Base-by-base conservation (phyloP, 768 basidiomycete species). In the button mushroom (Agaricus bisporus) region DNA sequence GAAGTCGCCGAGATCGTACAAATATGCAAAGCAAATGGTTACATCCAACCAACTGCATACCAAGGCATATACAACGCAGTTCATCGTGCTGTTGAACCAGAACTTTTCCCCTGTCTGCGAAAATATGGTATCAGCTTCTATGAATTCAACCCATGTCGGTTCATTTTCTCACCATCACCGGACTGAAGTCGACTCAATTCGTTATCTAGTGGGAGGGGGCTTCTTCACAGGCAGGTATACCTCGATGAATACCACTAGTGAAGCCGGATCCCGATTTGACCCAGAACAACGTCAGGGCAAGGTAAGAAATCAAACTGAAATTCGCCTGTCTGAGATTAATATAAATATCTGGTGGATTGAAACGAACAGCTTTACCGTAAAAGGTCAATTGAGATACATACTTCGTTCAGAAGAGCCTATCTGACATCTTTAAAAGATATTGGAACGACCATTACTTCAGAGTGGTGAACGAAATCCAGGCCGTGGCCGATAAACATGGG, bases 201-300 rank as follows among this genome's bases (percentile, higher is more conserved):
- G 17, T 60, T 64, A 64, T 29, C 25, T 52, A 82, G 79, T 84
- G 51, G 80, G 73, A 2, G 81, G 81, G 7, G 82, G 82, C 0
- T 75, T 82, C 55, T 78, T 83, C 56, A 80, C 82, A 0, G 81
- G 80, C 0, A 77, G 80, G 54, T 71, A 82, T 48, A 59, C 58
- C 8, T 72, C 71, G 0, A 49, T 67, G 7, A 67, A 75, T 5
- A 74, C 73, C 54, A 36, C 64, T 6, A 67, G 70, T 26, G 80
- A 82, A 55, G 55, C 70, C 18, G 81, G 82, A 15, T 78, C 78
- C 10, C 73, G 82, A n/a, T 85, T 85, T 59, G 80, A 83, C 55
- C 68, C 75, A 0, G 62, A 64, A 14, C 70, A 64, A 44, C 42
- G 35, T 12, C 78, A 79, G 59, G 83, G 82, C 8, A 58, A 74